Conservation (phyloP, 306 rosid genomes). For the Dryas alaskensis region DNA sequence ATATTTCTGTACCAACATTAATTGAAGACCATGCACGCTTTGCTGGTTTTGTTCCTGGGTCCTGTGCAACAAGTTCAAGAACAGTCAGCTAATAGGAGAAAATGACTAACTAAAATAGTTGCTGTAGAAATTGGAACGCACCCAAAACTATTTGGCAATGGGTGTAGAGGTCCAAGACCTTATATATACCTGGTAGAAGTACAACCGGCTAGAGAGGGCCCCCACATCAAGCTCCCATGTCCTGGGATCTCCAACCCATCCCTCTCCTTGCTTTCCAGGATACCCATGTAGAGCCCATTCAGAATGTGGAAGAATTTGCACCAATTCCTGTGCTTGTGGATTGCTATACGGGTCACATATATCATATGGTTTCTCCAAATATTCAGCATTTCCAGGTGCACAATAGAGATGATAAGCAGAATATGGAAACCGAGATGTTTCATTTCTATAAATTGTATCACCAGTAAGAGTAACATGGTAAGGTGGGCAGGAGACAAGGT, state of each 20-base stretch:
- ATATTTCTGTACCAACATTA: conserved; percentile 51
- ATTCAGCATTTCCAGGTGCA: conserved; percentile 43
- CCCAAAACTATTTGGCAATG: too few relatives aligned
- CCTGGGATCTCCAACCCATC: conserved; percentile 55
- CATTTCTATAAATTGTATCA: conserved; percentile 42
- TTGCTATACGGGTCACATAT: conserved; percentile 62
- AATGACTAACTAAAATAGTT: background rate
- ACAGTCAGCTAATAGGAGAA: background rate
- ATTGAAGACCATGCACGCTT: conserved; percentile 46
- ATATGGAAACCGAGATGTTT: conserved; percentile 51
- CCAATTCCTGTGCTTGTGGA: conserved; percentile 53
- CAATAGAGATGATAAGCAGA: conserved; percentile 57
- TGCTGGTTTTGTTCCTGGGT: conserved; percentile 53
- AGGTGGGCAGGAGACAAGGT: conserved; percentile 49
- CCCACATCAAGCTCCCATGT: conserved; percentile 66
- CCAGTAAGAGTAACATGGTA: conserved; percentile 42
- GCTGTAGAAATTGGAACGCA: background rate
- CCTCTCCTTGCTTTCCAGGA: conserved; percentile 50
- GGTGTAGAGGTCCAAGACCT: too few relatives aligned
- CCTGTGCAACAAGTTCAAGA: conserved; percentile 26
- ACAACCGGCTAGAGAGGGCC: conserved; percentile 42
- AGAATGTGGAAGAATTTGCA: conserved; percentile 61
- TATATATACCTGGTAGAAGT: conserved; percentile 49
- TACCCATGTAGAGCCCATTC: conserved; percentile 60
- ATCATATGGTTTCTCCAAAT: conserved; percentile 45